phyloP scores from a whole-genome alignment of 768 basidiomycete genomes.

The Leccinum longicurvipes region DNA sequence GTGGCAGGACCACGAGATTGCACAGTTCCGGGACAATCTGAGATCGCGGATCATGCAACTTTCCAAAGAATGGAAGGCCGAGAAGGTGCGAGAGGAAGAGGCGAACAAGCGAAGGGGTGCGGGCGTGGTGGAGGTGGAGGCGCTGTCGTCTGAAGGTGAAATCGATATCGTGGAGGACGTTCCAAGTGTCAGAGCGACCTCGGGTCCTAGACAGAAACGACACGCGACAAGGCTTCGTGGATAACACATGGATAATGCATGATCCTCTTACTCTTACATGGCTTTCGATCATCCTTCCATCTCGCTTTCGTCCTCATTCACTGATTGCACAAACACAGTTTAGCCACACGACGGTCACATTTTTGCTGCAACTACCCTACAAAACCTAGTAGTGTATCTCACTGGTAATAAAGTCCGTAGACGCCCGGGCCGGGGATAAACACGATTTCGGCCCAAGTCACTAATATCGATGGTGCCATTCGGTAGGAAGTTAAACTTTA shows the following conservation, averaged over 20 bases:
- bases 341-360: not conserved
- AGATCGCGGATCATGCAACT: constrained; percentile 40
- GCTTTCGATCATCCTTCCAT: constrained; percentile 5
- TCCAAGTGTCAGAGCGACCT: constrained; percentile 5
- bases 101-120: constrained; percentile 29
- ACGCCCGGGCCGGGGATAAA: not conserved
- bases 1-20: constrained; percentile 54
- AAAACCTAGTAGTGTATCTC: constrained; percentile 10
- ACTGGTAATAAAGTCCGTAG: constrained; percentile 10
- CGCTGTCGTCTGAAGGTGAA: constrained; percentile 37
- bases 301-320: constrained; percentile 4
- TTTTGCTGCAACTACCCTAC: constrained; percentile 19
- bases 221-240: constrained; percentile 28
- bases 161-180: constrained; percentile 38
- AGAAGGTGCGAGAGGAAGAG: constrained; percentile 35
- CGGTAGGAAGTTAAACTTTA: too few species aligned
- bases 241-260: constrained; percentile 15
- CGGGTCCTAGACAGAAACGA: constrained; percentile 13
- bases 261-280: not conserved
- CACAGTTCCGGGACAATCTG: constrained; percentile 46
- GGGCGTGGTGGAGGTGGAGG: constrained; percentile 13
- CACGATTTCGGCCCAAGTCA: too few species aligned
- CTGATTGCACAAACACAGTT: not conserved
- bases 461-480: too few species aligned
- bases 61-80: constrained; percentile 53